A percentile compares a stretch with the other conserved stretches of the same genome.
Conservation (phyloP, 2,329 filamentous ascomycete genomes). For the Pseudocercospora ulei region DNA sequence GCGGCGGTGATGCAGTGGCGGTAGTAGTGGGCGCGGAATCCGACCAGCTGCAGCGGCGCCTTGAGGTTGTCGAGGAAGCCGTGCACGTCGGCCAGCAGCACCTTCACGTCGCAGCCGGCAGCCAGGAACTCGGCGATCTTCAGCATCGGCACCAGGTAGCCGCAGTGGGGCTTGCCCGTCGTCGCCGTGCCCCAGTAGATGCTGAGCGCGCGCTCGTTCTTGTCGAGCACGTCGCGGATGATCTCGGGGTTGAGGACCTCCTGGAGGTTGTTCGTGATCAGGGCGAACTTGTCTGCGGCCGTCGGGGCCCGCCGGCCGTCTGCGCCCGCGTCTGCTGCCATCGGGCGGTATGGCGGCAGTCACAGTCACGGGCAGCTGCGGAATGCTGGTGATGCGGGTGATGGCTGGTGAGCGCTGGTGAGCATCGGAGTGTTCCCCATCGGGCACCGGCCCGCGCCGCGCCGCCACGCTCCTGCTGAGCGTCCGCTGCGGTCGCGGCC, state of each 20-base stretch:
- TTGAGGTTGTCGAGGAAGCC: conserved; percentile 53
- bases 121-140: conserved; percentile 82
- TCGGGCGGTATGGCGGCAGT: neutral
- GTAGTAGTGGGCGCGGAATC: conserved; percentile 77
- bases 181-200: conserved; percentile 87
- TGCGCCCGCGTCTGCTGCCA: neutral
- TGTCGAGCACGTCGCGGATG: conserved; percentile 60
- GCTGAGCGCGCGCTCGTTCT: conserved; percentile 60
- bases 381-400: too few species aligned
- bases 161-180: conserved; percentile 78
- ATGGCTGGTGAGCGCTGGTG: too few species aligned
- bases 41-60: conserved; percentile 77
- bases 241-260: conserved; percentile 80
- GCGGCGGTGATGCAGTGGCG: conserved; percentile 62
- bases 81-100: conserved; percentile 44
- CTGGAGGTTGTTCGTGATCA: conserved; percentile 65
- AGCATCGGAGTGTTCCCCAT: too few species aligned
- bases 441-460: too few species aligned
- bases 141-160: conserved; percentile 78
- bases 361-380: neutral
- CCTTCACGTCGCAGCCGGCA: conserved; percentile 61
- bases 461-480: too few species aligned
- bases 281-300: conserved; percentile 54
- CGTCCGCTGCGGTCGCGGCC: conserved; percentile 2
- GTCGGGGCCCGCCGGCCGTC: conserved; percentile 16